phyloP scores from a whole-genome alignment of 148 eudicot genomes.

The Agrostemma githago region DNA sequence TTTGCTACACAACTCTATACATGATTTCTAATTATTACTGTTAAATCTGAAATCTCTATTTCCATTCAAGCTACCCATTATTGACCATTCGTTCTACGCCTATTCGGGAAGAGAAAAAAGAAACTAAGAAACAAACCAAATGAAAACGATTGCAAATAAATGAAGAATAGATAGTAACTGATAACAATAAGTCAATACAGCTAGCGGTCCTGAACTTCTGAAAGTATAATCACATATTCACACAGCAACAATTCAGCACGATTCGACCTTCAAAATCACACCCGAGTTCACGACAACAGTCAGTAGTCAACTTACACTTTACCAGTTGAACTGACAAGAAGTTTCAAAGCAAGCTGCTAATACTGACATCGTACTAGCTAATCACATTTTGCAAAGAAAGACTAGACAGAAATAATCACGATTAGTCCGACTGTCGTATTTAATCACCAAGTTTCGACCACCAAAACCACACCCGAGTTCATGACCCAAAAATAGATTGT shows the following conservation, averaged over 20 bases:
- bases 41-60: background rate
- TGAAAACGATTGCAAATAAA: background rate
- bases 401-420: no score
- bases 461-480: no score
- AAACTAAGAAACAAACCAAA: background rate
- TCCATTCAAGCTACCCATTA: constrained; percentile 2
- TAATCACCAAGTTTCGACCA: no score
- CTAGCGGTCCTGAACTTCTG: background rate
- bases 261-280: background rate
- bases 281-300: background rate
- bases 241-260: background rate
- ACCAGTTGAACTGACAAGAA: no score
- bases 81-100: background rate
- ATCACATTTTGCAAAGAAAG: no score
- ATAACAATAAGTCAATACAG: background rate
- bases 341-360: no score
- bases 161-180: background rate
- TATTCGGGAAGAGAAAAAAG: no score
- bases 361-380: no score
- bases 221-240: background rate
- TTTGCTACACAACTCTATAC: background rate
- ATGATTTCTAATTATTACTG: background rate
- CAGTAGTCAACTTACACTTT: no score
- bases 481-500: no score
- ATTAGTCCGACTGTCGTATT: no score